These are phyloP conservation scores for Apiotrichum gamsii DNA, from an alignment of 1,284 basidiomycete genomes.

Conservation along the genomic window DNA sequence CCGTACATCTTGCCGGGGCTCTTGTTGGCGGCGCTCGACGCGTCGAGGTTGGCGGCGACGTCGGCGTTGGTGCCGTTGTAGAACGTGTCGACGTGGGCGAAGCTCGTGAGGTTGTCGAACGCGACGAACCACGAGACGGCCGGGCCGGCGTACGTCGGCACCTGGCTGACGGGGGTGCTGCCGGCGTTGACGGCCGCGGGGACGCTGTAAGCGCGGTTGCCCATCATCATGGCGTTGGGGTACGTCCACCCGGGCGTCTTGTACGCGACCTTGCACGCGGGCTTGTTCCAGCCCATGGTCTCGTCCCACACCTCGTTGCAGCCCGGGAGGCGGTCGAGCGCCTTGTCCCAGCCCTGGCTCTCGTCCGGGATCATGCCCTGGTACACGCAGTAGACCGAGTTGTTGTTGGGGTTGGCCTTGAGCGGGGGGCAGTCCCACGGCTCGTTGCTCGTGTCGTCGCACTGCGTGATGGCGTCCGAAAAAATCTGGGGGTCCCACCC, in stretches of 20 bases:
- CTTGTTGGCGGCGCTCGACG: not conserved
- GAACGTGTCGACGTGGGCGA: not conserved
- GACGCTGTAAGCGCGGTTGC: not conserved
- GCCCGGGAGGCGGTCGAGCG: conserved; percentile 10
- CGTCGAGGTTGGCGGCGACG: conserved; percentile 1
- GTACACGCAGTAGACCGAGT: conserved; percentile 1
- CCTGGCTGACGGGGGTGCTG: not conserved
- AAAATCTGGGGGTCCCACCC: conserved; percentile 18
- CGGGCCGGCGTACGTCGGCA: not conserved
- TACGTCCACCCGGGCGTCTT: conserved; percentile 6
- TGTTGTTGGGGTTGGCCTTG: conserved; percentile 1
- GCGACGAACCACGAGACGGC: too few species aligned
- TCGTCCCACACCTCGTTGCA: too few species aligned
- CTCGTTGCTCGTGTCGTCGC: conserved; percentile 8
- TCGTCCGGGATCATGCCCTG: conserved; percentile 14
- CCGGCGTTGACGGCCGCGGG: not conserved
- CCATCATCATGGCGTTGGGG: not conserved
- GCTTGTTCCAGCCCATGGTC: too few species aligned
- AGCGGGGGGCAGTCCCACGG: not conserved
- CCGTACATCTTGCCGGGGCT: too few species aligned
- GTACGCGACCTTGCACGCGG: too few species aligned
- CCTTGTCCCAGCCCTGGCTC: conserved; percentile 5
- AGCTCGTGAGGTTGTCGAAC: not conserved
- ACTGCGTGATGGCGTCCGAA: not conserved
- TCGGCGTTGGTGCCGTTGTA: not conserved